These are phyloP conservation scores for Agapanthus africanus DNA, from an alignment of 106 monocot genomes.

Conservation along the genomic window DNA sequence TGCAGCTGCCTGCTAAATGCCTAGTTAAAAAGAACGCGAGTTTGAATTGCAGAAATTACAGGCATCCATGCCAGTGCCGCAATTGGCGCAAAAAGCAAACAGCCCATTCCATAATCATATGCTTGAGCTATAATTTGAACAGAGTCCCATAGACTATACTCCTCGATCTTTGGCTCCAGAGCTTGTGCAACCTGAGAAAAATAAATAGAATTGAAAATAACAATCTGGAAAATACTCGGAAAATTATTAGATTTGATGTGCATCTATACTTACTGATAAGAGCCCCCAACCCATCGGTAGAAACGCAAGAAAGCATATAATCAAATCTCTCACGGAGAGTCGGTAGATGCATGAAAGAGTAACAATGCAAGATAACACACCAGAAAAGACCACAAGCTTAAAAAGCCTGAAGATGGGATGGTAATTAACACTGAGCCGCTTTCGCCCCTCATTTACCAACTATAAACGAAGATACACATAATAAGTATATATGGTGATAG, in stretches of 20 bases:
- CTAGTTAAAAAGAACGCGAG: constrained; percentile 75
- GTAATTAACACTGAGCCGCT: constrained; percentile 42
- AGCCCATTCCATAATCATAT: constrained; percentile 78
- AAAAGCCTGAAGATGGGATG: constrained; percentile 67
- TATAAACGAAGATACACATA: no score
- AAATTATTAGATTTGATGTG: no score
- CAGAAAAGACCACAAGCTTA: constrained; percentile 46
- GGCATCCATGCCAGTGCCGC: constrained; percentile 78
- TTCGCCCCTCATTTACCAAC: constrained; percentile 41
- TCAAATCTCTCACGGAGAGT: constrained; percentile 57
- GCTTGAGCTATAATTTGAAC: constrained; percentile 59
- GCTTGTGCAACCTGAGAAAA: constrained; percentile 48
- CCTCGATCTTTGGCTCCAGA: constrained; percentile 56
- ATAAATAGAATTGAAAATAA: background rate
- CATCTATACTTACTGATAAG: constrained; percentile 33
- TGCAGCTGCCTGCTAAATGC: constrained; percentile 61
- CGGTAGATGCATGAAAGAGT: constrained; percentile 36
- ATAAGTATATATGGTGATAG: no score
- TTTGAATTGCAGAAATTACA: constrained; percentile 68
- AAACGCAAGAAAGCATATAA: constrained; percentile 67
- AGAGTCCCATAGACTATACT: constrained; percentile 50
- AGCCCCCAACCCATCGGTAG: constrained; percentile 81
- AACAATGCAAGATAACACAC: constrained; percentile 31
- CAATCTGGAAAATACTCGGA: no score
- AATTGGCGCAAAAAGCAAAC: constrained; percentile 46